Conservation (phyloP, 179 eudicot genomes). For the Beta corolliflora region DNA sequence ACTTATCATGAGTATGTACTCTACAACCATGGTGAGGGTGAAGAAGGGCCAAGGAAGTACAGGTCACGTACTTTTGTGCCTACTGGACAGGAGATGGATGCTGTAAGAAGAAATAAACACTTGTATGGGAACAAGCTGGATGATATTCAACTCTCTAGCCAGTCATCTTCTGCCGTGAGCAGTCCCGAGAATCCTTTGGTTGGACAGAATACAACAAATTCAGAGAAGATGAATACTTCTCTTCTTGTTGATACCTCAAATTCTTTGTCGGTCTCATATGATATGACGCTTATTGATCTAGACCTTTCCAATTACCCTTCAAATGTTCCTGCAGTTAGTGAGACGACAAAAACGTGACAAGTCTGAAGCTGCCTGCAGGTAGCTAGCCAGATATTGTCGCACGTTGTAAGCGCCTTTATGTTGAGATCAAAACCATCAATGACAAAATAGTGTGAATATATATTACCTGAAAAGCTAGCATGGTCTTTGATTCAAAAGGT, state of each 20-base stretch:
- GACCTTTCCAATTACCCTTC: slow-evolving; percentile 63
- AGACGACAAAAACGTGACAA: slow-evolving; percentile 52
- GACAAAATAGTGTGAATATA: slow-evolving; percentile 32
- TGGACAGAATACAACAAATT: slow-evolving; percentile 31
- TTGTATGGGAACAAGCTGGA: slow-evolving; percentile 67
- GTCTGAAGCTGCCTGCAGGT: slow-evolving; percentile 10
- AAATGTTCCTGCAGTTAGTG: slow-evolving; percentile 59
- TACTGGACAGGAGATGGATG: slow-evolving; percentile 93
- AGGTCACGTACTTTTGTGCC: slow-evolving; percentile 93
- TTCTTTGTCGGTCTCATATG: slow-evolving; percentile 64
- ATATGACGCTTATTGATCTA: slow-evolving; percentile 73
- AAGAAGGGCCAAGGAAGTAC: slow-evolving; percentile 83
- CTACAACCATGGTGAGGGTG: slow-evolving; percentile 80
- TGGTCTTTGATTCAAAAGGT: slow-evolving; percentile 21
- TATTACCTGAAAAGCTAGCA: slow-evolving; percentile 7
- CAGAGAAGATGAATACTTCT: slow-evolving; percentile 59
- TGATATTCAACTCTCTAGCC: slow-evolving; percentile 61
- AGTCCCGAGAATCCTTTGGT: slow-evolving; percentile 41
- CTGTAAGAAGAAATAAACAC: slow-evolving; percentile 70
- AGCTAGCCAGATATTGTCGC: slow-evolving; percentile 23
- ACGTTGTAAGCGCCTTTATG: slow-evolving; percentile 23
- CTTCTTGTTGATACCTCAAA: slow-evolving; percentile 68
- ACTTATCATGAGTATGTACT: slow-evolving; percentile 95
- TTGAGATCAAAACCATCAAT: slow-evolving; percentile 13
- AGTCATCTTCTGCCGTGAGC: slow-evolving; percentile 61